Percentiles rank a stretch among this genome's conserved stretches.
phyloP scores from a whole-genome alignment of 148 eudicot genomes.

The Rhododendron ovatum region DNA sequence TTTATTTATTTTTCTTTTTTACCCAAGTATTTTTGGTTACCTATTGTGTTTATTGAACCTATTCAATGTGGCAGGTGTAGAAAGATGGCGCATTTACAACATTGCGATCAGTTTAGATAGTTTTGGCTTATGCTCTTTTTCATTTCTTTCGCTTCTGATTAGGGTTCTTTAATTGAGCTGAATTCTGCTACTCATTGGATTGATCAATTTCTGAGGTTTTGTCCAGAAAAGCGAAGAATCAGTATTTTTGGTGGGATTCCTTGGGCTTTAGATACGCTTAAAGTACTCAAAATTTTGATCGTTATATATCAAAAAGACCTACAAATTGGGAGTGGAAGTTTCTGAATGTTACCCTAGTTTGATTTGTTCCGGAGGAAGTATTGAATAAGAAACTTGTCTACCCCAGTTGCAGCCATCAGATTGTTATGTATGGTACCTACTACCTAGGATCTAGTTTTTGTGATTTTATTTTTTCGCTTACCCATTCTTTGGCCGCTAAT shows the following conservation, averaged over 20 bases:
- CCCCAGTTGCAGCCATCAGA: slow-evolving; percentile 18
- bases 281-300: slow-evolving; percentile 27
- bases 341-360: background rate
- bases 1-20: too few relatives aligned
- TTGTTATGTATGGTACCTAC: slow-evolving; percentile 26
- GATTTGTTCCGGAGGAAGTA: slow-evolving; percentile 28
- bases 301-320: background rate
- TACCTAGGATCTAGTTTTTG: background rate
- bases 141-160: background rate
- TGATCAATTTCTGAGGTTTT: slow-evolving; percentile 36
- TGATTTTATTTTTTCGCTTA: background rate
- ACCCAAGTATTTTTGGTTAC: background rate
- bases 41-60: background rate
- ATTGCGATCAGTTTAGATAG: slow-evolving; percentile 81
- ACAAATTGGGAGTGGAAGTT: background rate
- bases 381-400: slow-evolving; percentile 35
- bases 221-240: slow-evolving; percentile 65
- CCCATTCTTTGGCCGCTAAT: background rate
- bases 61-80: slow-evolving; percentile 53
- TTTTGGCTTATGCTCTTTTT: slow-evolving; percentile 50
- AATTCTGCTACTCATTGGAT: background rate
- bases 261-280: slow-evolving; percentile 24
- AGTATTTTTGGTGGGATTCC: slow-evolving; percentile 21
- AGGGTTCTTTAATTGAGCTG: too few relatives aligned
- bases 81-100: slow-evolving; percentile 54